Evolutionary conservation across 2,329 filamentous ascomycete species (phyloP), one percentile per base, ranked within the genome.

Genomic region (Grosmannia penicillata): DNA sequence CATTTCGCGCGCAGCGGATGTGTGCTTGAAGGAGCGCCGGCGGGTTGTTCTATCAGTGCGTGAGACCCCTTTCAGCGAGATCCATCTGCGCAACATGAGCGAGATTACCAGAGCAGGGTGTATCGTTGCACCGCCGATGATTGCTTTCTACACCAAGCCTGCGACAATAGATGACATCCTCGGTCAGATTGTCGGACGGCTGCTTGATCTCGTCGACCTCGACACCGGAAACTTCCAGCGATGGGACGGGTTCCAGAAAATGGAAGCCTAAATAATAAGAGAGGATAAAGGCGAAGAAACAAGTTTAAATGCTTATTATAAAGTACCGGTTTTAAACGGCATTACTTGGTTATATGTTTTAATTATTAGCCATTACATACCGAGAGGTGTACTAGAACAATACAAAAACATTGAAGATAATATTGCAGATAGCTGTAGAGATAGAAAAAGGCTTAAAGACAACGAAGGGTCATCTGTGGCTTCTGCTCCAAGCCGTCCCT

Each of bases 71-170:
- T 47, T 66, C 10, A 67, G 58, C 40, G 57, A 59, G n/a, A 63
- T 67, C 18, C 63, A 69, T 47, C 46, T 62, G 13, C 42, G 55
- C 2, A 66, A 66, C 41, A 68, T 69, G 64, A 40, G 62, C 23
- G 48, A 48, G 11, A 46, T 65, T 4, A 48, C 46, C 11, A 43
- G 47, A 1, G 56, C 56, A 1, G 61, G 61, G 0, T 63, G 60
- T 0, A 49, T 65, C 4, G 59, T 68, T 10, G 62, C 57, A 22
- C 64, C 63, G 3, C 59, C 62, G 1, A 58, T 68, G 1, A 54
- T 56, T 4, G 62, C 59, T 0, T 65, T 60, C 28, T 67, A 68
- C 43, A 65, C 56, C 8, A 48, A 49, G 30, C 56, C 63, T 8
- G 44, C 45, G 1, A 49, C 47, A 2, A 43, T 66, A 2, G 56